These are phyloP conservation scores for Mycena leptocephala DNA, from an alignment of 768 basidiomycete species.

Conservation along the genomic window DNA sequence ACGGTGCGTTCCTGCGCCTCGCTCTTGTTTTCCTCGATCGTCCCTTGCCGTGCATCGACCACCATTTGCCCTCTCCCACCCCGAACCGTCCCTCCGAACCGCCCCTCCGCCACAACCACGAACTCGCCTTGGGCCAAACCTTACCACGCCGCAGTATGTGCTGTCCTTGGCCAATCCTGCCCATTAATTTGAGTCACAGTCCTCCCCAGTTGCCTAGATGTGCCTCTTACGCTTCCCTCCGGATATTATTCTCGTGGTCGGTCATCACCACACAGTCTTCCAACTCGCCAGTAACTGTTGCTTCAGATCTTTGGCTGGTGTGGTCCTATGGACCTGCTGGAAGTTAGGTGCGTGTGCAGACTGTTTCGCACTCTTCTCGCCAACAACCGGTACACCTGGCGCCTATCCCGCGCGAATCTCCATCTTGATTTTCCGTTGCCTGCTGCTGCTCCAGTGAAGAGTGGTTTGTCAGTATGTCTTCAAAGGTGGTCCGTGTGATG, in stretches of 20 bases:
- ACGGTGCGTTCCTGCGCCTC: not conserved
- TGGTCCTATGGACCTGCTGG: not conserved
- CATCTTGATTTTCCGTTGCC: not conserved
- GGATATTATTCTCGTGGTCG: not conserved
- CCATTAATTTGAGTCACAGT: not conserved
- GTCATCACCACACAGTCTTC: not conserved
- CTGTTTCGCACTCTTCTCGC: not conserved
- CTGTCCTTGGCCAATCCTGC: not conserved
- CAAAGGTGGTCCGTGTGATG: not conserved
- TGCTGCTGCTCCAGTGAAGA: not conserved
- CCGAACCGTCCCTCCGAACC: too few relatives aligned
- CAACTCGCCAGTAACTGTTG: not conserved
- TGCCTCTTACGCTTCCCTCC: not conserved
- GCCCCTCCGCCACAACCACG: not conserved
- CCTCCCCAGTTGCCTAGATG: not conserved
- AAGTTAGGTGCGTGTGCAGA: not conserved
- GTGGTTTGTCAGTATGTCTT: not conserved
- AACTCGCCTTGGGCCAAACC: not conserved
- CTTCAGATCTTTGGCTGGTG: not conserved
- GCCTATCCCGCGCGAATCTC: not conserved
- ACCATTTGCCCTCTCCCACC: too few relatives aligned
- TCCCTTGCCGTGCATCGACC: not conserved
- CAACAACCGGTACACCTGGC: not conserved
- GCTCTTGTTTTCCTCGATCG: not conserved
- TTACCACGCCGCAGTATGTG: not conserved